These are phyloP conservation scores for Phytopythium boreale DNA, from an alignment of 352 stramenopile species.

Conservation along the genomic window DNA sequence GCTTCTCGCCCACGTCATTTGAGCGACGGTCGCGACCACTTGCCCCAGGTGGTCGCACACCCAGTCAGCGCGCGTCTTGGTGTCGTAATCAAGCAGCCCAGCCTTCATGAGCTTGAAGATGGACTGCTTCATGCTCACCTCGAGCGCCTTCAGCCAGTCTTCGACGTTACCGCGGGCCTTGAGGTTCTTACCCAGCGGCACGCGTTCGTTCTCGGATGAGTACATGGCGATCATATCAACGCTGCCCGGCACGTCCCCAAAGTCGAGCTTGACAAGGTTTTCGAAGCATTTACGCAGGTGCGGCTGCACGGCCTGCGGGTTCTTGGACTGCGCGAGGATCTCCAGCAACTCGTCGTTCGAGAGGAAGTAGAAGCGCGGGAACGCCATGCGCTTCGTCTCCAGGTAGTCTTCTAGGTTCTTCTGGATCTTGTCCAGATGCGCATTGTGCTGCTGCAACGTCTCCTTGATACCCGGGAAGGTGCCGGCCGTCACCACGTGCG, in stretches of 20 bases:
- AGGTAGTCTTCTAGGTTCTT: constrained; percentile 92
- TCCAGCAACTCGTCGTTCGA: constrained; percentile 95
- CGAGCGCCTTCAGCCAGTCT: constrained; percentile 86
- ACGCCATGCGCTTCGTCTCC: constrained; percentile 92
- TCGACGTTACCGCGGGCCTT: constrained; percentile 90
- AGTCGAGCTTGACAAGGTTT: constrained; percentile 79
- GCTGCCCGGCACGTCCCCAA: constrained; percentile 69
- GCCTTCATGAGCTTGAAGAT: constrained; percentile 93
- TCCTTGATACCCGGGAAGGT: constrained; percentile 82
- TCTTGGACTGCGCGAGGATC: constrained; percentile 94
- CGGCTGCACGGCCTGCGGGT: constrained; percentile 92
- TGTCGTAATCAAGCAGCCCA: constrained; percentile 90
- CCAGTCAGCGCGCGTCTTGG: constrained; percentile 77
- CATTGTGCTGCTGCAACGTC: constrained; percentile 81
- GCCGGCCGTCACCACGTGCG: constrained; percentile 80
- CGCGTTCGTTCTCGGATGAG: constrained; percentile 86
- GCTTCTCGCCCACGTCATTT: constrained; percentile 91
- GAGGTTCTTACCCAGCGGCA: constrained; percentile 90
- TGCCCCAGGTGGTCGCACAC: constrained; percentile 90
- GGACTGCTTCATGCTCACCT: constrained; percentile 89
- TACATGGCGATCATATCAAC: constrained; percentile 95
- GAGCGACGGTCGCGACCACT: constrained; percentile 91
- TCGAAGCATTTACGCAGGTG: constrained; percentile 96
- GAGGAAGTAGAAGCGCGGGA: constrained; percentile 94
- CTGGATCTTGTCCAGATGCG: constrained; percentile 88